phyloP scores from a whole-genome alignment of 2,329 filamentous ascomycete genomes.

The Coniochaeta sp. region DNA sequence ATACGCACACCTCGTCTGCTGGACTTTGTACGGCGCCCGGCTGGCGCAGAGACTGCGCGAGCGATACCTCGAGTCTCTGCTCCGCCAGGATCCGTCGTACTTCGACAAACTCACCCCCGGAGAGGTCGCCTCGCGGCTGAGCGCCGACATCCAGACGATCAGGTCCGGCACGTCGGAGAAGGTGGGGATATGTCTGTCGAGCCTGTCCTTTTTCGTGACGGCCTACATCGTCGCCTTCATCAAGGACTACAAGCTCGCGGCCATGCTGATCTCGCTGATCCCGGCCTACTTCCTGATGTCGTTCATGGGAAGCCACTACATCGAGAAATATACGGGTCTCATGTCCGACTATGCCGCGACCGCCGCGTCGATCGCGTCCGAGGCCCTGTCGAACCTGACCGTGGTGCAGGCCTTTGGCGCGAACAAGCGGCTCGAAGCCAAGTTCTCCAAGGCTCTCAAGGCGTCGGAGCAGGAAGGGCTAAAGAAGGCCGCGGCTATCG shows the following conservation, averaged over 20 bases:
- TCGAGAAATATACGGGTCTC: conserved; percentile 41
- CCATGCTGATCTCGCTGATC: conserved; percentile 54
- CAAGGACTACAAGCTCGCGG: conserved; percentile 54
- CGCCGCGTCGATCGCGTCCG: conserved; percentile 55
- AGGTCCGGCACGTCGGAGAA: conserved; percentile 65
- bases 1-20: conserved; percentile 56
- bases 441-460: conserved; percentile 31
- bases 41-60: conserved; percentile 57
- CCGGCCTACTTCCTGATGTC: conserved; percentile 57
- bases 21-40: conserved; percentile 56
- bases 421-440: conserved; percentile 48
- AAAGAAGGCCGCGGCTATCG: conserved; percentile 48
- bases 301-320: conserved; percentile 47
- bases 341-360: conserved; percentile 48
- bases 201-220: conserved; percentile 58
- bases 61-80: conserved; percentile 48
- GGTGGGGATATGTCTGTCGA: conserved; percentile 57
- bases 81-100: conserved; percentile 55
- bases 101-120: conserved; percentile 57
- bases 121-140: conserved; percentile 58
- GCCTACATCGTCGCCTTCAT: conserved; percentile 63
- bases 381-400: conserved; percentile 51
- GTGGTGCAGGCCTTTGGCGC: conserved; percentile 62
- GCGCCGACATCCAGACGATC: conserved; percentile 58
- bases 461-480: conserved; percentile 30